Conservation (phyloP, 129 eudicot genomes). For the Lactuca saligna region DNA sequence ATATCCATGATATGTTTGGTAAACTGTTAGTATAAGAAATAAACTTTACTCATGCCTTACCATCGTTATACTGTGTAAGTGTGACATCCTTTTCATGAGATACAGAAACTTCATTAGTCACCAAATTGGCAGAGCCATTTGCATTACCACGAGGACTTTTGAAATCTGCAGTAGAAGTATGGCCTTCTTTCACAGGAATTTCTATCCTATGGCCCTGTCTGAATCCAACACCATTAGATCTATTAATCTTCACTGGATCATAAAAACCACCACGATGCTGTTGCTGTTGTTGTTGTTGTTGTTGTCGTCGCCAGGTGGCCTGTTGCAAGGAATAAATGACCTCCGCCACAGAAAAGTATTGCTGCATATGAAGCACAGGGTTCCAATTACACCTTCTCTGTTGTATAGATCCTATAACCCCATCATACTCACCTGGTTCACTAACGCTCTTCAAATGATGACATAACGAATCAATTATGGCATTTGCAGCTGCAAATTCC, state of each 20-base stretch:
- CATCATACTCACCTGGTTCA: constrained; percentile 61
- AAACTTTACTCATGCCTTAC: neutral
- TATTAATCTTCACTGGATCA: neutral
- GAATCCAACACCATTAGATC: neutral
- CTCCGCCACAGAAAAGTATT: constrained; percentile 50
- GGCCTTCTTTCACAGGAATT: neutral
- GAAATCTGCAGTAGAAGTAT: neutral
- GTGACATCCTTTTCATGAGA: neutral
- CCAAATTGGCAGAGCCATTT: neutral
- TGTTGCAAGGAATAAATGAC: neutral
- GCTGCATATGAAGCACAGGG: constrained; percentile 71
- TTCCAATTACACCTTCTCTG: constrained; percentile 73
- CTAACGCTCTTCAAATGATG: constrained; percentile 50
- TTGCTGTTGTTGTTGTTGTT: neutral
- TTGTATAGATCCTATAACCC: constrained; percentile 52
- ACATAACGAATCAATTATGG: constrained; percentile 65
- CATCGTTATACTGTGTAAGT: neutral
- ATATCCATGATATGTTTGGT: neutral
- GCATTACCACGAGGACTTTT: neutral
- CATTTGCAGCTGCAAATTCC: constrained; percentile 76
- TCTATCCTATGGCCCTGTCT: neutral
- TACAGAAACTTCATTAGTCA: neutral
- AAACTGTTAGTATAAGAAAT: neutral
- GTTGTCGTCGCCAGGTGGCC: neutral
- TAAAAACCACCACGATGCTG: neutral